Base-by-base conservation (phyloP, 805 yeast genomes). In the Zygosaccharomyces kombuchaensis region DNA sequence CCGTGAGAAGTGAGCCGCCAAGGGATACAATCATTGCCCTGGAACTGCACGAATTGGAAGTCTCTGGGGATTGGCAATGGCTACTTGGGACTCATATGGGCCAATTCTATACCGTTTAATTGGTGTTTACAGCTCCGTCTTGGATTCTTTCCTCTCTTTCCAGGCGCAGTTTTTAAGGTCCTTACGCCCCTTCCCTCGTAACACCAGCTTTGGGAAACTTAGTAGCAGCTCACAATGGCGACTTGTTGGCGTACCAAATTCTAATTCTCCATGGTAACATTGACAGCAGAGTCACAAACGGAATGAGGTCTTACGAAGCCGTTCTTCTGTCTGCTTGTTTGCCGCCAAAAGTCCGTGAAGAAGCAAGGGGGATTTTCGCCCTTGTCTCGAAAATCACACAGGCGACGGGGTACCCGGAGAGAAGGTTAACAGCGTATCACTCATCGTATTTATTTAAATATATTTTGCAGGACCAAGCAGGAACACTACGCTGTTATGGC, bases 1-100 rank as follows among this genome's bases (percentile, higher is more conserved):
- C 23, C 41, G 41, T 38, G n/a, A 12, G 16, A 25, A 10, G 23
- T 38, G 41, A 38, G 41, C 41, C 41, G 41, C 41, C 41, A 38
- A 38, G 41, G 34, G 34, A 9, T n/a, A 17, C 14, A 13, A 7
- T 7, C 14, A 10, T 3, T 13, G 3, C 7, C 10, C 7, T 29
- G 16, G 4, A 3, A 25, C 29, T 25, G 12, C 4, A n/a, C n/a
- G 3, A 29, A 6, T 14, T 13, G 9, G 3, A 9, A 25, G 29
- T 25, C 6, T 3, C 12, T 25, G 29, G 12, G 12, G 4, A 25
- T 4, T 25, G 29, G 12, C 9, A 2, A 4, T 8, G 12, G 8
- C 7, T 10, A 25, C 3, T 25, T 7, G 9, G 3, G 12, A 25
- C 6, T 10, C 29, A 7, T 25, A 3, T 7, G 2, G 29, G 12